phyloP scores from a whole-genome alignment of 352 stramenopile genomes.

The Pythium folliculosum region DNA sequence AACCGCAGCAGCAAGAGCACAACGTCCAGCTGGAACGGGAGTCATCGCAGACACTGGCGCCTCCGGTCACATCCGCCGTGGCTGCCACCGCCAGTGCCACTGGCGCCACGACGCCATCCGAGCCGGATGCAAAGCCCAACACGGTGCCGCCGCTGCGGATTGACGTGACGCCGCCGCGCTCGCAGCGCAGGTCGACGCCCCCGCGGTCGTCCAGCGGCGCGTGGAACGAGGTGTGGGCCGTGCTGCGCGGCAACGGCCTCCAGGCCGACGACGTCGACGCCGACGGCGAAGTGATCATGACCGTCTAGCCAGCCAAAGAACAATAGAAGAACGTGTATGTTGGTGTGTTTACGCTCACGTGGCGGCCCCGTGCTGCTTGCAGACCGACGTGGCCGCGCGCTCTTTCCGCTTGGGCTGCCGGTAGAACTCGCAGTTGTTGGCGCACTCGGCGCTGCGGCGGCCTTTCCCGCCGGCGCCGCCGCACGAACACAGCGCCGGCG shows the following conservation, averaged over 20 bases:
- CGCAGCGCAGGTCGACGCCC: conserved; percentile 33
- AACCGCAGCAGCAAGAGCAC: too few species aligned
- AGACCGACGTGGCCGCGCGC: conserved; percentile 52
- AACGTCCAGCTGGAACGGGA: too few species aligned
- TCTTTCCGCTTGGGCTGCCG: conserved; percentile 64
- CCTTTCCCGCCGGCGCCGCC: conserved; percentile 11
- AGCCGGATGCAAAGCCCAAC: too few species aligned
- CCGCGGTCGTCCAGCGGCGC: conserved; percentile 14
- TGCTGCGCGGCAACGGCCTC: conserved; percentile 54
- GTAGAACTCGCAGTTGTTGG: conserved; percentile 76
- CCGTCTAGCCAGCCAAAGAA: conserved; percentile 41
- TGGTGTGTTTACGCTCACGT: background rate
- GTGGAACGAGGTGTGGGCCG: conserved; percentile 48
- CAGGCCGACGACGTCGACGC: conserved; percentile 38
- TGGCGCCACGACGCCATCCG: too few species aligned
- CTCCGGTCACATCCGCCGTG: too few species aligned
- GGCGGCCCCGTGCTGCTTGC: conserved; percentile 54
- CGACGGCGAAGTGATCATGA: conserved; percentile 83
- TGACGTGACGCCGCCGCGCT: conserved; percentile 30
- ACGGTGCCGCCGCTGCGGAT: conserved; percentile 7
- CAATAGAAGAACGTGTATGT: background rate
- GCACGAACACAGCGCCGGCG: conserved; percentile 61
- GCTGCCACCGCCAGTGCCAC: too few species aligned
- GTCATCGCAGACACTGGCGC: too few species aligned
- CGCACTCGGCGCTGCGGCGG: conserved; percentile 29